These are phyloP conservation scores for Microsporum audouinii DNA, from an alignment of 2,329 filamentous ascomycete genomes.

Conservation along the genomic window DNA sequence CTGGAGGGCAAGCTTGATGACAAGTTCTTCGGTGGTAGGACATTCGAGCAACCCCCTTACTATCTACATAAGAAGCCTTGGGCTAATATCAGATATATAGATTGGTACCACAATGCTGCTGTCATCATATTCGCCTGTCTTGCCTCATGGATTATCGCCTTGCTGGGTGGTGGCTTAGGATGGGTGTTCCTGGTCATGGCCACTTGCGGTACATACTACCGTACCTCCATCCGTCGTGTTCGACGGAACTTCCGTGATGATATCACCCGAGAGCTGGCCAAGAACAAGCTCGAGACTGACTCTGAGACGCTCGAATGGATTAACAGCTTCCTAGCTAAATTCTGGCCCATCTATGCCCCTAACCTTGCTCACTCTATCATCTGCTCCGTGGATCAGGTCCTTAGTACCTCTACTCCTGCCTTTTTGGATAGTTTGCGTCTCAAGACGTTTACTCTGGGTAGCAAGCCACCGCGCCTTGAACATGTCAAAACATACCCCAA, in stretches of 20 bases:
- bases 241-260: conserved; percentile 95
- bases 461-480: conserved; percentile 89
- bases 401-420: conserved; percentile 80
- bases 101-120: conserved; percentile 98
- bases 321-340: conserved; percentile 95
- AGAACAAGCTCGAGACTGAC: conserved; percentile 79
- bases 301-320: conserved; percentile 96
- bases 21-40: conserved; percentile 73
- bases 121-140: conserved; percentile 89
- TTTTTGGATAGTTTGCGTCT: conserved; percentile 91
- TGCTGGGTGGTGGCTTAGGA: conserved; percentile 78
- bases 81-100: conserved; percentile 34
- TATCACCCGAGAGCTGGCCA: conserved; percentile 74
- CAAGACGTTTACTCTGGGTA: conserved; percentile 86
- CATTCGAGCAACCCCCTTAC: conserved; percentile 4
- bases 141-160: conserved; percentile 76
- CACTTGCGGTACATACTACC: conserved; percentile 85
- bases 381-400: conserved; percentile 86
- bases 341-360: conserved; percentile 97
- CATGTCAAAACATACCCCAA: conserved; percentile 98
- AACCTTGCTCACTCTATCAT: conserved; percentile 87
- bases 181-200: conserved; percentile 95
- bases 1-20: conserved; percentile 76
- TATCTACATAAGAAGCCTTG: not conserved
- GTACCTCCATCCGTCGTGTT: conserved; percentile 85